A percentile compares a stretch with the other conserved stretches of the same genome.
Evolutionary conservation across 148 eudicot species (phyloP).

Genomic region (Rhododendron mucronatum): DNA sequence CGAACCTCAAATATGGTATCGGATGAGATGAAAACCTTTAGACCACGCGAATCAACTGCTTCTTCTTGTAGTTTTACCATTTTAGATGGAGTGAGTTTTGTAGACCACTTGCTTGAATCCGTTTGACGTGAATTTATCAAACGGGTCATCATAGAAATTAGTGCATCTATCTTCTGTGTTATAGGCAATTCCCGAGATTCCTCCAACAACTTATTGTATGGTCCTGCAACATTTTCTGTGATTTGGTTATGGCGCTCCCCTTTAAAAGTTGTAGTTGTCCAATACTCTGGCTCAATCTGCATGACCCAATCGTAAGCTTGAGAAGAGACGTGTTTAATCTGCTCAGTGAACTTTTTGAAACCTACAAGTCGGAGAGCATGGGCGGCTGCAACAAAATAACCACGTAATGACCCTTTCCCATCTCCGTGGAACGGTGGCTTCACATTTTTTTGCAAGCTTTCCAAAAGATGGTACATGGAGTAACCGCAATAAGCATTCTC

Average conservation of each 20-base stretch:
- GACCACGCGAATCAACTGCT: conserved; percentile 22
- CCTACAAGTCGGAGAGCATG: conserved; percentile 33
- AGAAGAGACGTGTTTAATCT: conserved; percentile 39
- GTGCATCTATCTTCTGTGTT: conserved; percentile 44
- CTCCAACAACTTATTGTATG: conserved; percentile 34
- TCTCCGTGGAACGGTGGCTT: conserved; percentile 50
- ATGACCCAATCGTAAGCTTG: conserved; percentile 49
- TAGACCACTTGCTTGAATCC: conserved; percentile 33
- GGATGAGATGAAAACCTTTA: conserved; percentile 44
- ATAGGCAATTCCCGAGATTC: conserved; percentile 32
- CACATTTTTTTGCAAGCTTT: conserved; percentile 40
- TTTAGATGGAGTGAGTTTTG: conserved; percentile 39
- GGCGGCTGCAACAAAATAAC: conserved; percentile 41
- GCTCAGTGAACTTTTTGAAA: conserved; percentile 32
- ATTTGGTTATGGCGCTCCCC: conserved; percentile 47
- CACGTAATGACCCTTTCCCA: conserved; percentile 41
- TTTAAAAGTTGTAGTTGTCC: conserved; percentile 33
- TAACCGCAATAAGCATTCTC: conserved; percentile 37
- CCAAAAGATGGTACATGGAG: conserved; percentile 46
- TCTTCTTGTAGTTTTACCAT: conserved; percentile 32
- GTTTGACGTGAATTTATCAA: conserved; percentile 21
- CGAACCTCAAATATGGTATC: conserved; percentile 50
- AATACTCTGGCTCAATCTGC: conserved; percentile 44
- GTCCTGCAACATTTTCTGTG: conserved; percentile 31
- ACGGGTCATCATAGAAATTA: conserved; percentile 22